A percentile compares a stretch with the other conserved stretches of the same genome.
Evolutionary conservation across 1,284 basidiomycete species (phyloP).

Genomic region (Volvariella volvacea): DNA sequence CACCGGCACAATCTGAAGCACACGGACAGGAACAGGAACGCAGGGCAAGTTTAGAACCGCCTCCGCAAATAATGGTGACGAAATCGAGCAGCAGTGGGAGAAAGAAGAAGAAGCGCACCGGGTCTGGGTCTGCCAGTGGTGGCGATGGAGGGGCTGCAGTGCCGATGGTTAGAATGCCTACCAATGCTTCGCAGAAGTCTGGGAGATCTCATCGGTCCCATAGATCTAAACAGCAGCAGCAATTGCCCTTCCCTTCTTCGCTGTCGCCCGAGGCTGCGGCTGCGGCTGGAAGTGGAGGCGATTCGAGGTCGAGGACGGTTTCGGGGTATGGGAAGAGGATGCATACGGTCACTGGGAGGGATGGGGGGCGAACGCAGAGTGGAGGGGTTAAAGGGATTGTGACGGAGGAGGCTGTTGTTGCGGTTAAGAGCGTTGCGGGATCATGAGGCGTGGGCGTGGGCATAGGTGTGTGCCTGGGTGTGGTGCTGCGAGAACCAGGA

Average conservation of each 20-base stretch:
- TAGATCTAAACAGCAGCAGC: slow-evolving; percentile 11
- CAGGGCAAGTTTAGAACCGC: neutral
- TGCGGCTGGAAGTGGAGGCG: slow-evolving; percentile 9
- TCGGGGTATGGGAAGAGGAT: slow-evolving; percentile 32
- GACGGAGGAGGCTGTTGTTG: slow-evolving; percentile 27
- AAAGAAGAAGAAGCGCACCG: slow-evolving; percentile 2
- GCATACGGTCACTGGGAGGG: slow-evolving; percentile 63
- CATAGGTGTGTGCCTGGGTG: no score
- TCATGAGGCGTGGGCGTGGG: no score
- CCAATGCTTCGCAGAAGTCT: slow-evolving; percentile 5
- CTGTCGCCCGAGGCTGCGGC: slow-evolving; percentile 8
- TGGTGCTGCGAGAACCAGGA: no score
- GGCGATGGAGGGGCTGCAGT: no score
- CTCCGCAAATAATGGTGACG: neutral
- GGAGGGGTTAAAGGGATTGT: slow-evolving; percentile 69
- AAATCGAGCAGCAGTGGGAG: slow-evolving; percentile 1
- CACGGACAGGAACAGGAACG: slow-evolving; percentile 4
- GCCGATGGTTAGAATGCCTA: neutral
- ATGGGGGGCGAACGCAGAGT: slow-evolving; percentile 76
- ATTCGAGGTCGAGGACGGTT: slow-evolving; percentile 1
- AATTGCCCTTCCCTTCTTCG: slow-evolving; percentile 52
- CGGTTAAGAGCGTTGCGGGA: no score
- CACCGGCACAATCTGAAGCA: slow-evolving; percentile 14
- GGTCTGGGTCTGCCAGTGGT: no score
- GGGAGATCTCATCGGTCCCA: no score